These are phyloP conservation scores for Paramecium tetraurelia DNA, from an alignment of 73 alveolate species.

Conservation along the genomic window DNA sequence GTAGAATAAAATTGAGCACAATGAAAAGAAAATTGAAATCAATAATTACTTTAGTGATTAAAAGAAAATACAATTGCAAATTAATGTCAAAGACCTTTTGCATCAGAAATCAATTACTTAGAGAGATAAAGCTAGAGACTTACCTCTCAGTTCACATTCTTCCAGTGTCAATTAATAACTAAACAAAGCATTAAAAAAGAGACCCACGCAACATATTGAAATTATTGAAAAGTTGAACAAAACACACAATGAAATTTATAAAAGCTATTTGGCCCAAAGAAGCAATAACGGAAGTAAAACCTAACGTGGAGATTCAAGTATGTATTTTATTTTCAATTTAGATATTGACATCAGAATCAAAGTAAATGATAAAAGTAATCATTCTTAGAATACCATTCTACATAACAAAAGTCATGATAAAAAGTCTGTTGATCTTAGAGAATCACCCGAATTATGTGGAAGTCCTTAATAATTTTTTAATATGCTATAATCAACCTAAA, in stretches of 20 bases:
- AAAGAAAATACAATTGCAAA: conserved; percentile 26
- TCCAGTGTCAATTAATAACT: not conserved
- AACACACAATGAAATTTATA: conserved; percentile 49
- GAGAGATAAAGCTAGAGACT: not conserved
- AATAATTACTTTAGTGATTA: conserved; percentile 48
- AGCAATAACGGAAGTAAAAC: conserved; percentile 31
- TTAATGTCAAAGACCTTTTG: conserved; percentile 10
- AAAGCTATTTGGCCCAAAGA: not conserved
- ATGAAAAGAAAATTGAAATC: conserved; percentile 38
- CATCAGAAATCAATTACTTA: not conserved
- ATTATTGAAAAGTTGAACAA: conserved; percentile 30
- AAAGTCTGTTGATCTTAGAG: not conserved
- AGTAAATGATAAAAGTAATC: conserved; percentile 15
- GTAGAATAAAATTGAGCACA: conserved; percentile 24
- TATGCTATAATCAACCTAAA: not conserved
- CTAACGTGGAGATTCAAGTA: conserved; percentile 29
- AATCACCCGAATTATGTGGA: not conserved
- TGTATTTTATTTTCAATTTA: not conserved
- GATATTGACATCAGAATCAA: not conserved
- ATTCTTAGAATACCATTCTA: not conserved
- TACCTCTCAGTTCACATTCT: not conserved
- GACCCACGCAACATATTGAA: conserved; percentile 19
- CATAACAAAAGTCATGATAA: not conserved
- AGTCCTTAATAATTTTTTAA: not conserved
- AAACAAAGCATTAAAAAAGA: not conserved